Evolutionary conservation across 352 stramenopile genomes (phyloP).

Genomic region (Phytopythium sindhum): DNA sequence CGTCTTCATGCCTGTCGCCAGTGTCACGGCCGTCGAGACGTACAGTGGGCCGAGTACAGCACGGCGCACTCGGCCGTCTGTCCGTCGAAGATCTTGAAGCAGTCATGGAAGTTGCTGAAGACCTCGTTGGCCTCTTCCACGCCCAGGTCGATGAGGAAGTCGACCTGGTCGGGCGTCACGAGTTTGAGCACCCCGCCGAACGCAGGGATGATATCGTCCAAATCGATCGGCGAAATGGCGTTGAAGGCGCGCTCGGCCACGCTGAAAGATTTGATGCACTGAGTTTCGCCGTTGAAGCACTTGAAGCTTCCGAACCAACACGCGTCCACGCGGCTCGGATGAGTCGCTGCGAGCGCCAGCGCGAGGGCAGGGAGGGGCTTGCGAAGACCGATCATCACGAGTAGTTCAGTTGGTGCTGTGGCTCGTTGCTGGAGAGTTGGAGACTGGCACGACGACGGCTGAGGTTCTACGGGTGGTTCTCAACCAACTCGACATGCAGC

Average conservation of each 20-base stretch:
- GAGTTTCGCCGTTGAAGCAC: conserved; percentile 1
- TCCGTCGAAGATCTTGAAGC: conserved; percentile 10
- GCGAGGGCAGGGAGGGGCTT: neutral
- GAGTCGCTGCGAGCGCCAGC: neutral
- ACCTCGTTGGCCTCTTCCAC: conserved; percentile 4
- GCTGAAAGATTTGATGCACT: conserved; percentile 7
- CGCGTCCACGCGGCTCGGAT: neutral
- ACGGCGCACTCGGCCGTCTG: conserved; percentile 6
- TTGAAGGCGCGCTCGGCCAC: conserved; percentile 6
- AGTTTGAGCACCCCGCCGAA: conserved; percentile 8
- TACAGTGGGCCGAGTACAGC: conserved; percentile 6
- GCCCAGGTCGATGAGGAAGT: conserved; percentile 13
- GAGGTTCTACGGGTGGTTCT: no score
- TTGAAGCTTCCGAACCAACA: conserved; percentile 12
- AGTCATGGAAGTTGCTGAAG: conserved; percentile 11
- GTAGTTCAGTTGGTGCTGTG: neutral
- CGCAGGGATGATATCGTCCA: conserved; percentile 11
- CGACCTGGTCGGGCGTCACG: conserved; percentile 5
- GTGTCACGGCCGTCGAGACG: neutral
- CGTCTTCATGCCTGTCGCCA: neutral
- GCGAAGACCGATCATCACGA: neutral
- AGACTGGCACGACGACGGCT: neutral
- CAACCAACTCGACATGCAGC: no score
- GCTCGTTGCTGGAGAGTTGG: neutral
- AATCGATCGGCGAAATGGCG: conserved; percentile 8